phyloP scores from a whole-genome alignment of 2,329 filamentous ascomycete species.

The Fusarium xylarioides region DNA sequence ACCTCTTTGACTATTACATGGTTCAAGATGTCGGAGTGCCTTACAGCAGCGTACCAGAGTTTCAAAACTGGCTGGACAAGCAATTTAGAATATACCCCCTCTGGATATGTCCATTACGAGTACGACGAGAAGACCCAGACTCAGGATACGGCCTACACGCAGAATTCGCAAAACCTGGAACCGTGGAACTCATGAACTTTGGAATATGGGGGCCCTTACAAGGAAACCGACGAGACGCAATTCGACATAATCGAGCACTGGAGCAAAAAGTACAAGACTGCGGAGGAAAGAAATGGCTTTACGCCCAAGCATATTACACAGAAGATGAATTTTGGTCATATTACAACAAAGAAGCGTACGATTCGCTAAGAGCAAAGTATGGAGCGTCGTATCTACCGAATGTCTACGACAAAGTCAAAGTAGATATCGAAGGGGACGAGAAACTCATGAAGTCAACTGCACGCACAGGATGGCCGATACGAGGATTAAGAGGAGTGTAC shows the following conservation, averaged over 20 bases:
- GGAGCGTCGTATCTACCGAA: conserved; percentile 66
- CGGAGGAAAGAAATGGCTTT: conserved; percentile 74
- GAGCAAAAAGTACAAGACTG: conserved; percentile 67
- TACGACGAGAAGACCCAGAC: conserved; percentile 53
- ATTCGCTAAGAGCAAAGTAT: conserved; percentile 66
- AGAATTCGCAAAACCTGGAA: conserved; percentile 51
- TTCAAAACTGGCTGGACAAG: conserved; percentile 58
- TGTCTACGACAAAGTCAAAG: conserved; percentile 74
- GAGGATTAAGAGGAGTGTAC: conserved; percentile 58
- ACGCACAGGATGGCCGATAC: conserved; percentile 52
- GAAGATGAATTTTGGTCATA: conserved; percentile 74
- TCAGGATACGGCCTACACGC: conserved; percentile 59
- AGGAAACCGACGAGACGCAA: conserved; percentile 54
- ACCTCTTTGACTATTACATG: conserved; percentile 67
- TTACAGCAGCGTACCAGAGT: conserved; percentile 52
- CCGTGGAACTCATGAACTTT: conserved; percentile 64
- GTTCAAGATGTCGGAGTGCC: conserved; percentile 71
- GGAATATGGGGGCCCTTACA: conserved; percentile 68
- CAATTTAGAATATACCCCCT: conserved; percentile 61
- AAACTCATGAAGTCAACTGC: conserved; percentile 47
- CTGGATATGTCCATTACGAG: conserved; percentile 64
- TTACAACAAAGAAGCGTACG: conserved; percentile 69
- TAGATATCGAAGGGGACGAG: conserved; percentile 51
- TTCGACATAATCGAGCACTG: conserved; percentile 66
- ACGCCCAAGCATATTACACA: conserved; percentile 74